Percentiles rank a stretch among this genome's conserved stretches.
Evolutionary conservation across 2,329 filamentous ascomycete genomes (phyloP).

Genomic region (Stemphylium lycopersici): DNA sequence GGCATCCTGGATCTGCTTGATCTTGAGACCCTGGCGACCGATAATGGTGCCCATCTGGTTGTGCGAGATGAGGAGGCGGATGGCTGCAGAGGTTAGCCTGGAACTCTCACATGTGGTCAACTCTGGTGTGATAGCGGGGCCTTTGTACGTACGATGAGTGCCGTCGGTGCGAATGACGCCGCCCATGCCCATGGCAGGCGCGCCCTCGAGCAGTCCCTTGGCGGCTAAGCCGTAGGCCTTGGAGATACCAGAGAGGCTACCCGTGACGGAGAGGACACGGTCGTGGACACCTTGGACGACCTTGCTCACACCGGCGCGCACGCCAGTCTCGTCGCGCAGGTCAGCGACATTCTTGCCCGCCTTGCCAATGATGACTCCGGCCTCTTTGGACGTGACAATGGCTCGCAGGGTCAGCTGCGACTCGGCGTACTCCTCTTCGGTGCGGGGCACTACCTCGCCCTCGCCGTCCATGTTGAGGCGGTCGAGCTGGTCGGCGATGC

Average conservation of each 20-base stretch:
- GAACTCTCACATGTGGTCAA: neutral
- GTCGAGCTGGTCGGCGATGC: conserved; percentile 52
- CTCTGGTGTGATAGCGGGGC: neutral
- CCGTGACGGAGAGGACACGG: conserved; percentile 93
- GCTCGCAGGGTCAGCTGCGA: conserved; percentile 92
- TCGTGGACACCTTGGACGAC: conserved; percentile 97
- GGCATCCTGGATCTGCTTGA: conserved; percentile 98
- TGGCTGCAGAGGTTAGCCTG: conserved; percentile 63
- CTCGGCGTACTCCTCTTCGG: conserved; percentile 95
- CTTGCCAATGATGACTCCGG: conserved; percentile 98
- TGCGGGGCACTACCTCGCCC: conserved; percentile 82
- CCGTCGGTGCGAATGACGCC: conserved; percentile 82
- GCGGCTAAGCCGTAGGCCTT: conserved; percentile 94
- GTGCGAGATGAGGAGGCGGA: conserved; percentile 97
- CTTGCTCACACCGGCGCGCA: conserved; percentile 98
- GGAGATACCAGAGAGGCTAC: conserved; percentile 83
- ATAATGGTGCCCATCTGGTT: conserved; percentile 99
- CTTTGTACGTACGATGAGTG: conserved; percentile 80
- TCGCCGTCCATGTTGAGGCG: conserved; percentile 49
- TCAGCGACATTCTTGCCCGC: conserved; percentile 98
- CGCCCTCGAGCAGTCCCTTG: conserved; percentile 88
- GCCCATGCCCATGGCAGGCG: conserved; percentile 94
- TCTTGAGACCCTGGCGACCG: conserved; percentile 93
- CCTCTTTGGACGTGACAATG: conserved; percentile 98
- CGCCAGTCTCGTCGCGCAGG: conserved; percentile 93